Evolutionary conservation across 2,329 filamentous ascomycete genomes (phyloP).

Genomic region (Curvularia lunata): DNA sequence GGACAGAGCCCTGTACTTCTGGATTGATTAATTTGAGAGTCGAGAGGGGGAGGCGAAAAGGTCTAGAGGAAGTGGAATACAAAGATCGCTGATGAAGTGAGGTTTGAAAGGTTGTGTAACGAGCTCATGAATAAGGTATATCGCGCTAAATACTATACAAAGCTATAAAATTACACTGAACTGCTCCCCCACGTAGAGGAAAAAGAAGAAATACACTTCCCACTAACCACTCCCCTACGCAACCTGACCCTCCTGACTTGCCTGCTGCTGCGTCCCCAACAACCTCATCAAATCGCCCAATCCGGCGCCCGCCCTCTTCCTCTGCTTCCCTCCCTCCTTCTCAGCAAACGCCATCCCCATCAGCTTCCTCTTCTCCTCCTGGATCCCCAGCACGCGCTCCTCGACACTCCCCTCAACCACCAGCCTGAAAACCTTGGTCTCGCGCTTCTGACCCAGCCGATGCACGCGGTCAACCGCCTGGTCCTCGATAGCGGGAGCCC

Average conservation of each 20-base stretch:
- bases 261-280: constrained; percentile 33
- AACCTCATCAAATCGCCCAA: constrained; percentile 54
- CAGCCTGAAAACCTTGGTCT: constrained; percentile 79
- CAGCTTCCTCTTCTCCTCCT: constrained; percentile 77
- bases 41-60: background rate
- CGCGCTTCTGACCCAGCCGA: constrained; percentile 78
- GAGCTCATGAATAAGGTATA: no score
- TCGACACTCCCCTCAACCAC: constrained; percentile 83
- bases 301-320: constrained; percentile 51
- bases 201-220: background rate
- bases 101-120: no score
- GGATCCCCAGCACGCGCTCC: constrained; percentile 78
- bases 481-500: constrained; percentile 89
- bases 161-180: no score
- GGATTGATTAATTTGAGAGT: background rate
- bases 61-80: no score
- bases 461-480: constrained; percentile 90
- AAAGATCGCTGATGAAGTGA: no score
- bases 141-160: no score
- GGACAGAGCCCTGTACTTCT: background rate
- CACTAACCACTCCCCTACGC: background rate
- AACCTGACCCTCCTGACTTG: constrained; percentile 9
- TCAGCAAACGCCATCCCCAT: constrained; percentile 82
- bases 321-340: constrained; percentile 64
- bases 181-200: no score